Evolutionary conservation across 164 flowering plant species (phyloP), one percentile per base, ranked within the genome.

Genomic region (Vitis cinerea): DNA sequence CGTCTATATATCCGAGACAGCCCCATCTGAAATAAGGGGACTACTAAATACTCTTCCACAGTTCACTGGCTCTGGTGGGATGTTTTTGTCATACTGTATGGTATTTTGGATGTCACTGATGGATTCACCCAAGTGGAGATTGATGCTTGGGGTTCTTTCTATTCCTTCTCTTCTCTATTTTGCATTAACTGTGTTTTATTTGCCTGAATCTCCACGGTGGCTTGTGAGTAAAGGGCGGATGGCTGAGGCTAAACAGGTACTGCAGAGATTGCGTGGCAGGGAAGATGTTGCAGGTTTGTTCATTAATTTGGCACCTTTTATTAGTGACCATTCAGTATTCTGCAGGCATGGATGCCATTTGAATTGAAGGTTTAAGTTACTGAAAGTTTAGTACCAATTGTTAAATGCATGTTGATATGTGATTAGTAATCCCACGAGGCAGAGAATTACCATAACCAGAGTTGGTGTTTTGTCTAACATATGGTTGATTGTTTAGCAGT

Each of bases 131-230:
- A 77, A 76, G 11, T 80, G 83, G 83, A 74, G 83, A 66, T 56
- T 80, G 63, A 80, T 80, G 83, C 81, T 80, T 14, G 83, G 83
- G 11, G 76, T 80, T 47, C 76, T 80, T 19, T 80, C 83, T 9
- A 59, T 74, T 17, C 83, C 83, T 37, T 80, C 83, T 1, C 58
- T 80, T 12, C 48, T 70, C 15, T 80, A 80, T 54, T 66, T 80
- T 23, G 69, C 29, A 8, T 50, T 80, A 56, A 65, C 76, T 3
- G 60, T 74, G 58, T 74, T 77, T 59, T 80, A 19, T 71, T 59
- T 80, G 67, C 83, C 83, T 8, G 83, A 80, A 66, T 80, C 83
- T 62, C 83, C 83, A 2, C 67, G 83, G 54, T 80, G 83, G 83
- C 78, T 80, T 11, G 83, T 77, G 31, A 77, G 83, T 63, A 74